Percentiles rank a stretch among this genome's conserved stretches.
Evolutionary conservation across 176 grass and related monocot genomes (phyloP).

Genomic region (Avena insularis): DNA sequence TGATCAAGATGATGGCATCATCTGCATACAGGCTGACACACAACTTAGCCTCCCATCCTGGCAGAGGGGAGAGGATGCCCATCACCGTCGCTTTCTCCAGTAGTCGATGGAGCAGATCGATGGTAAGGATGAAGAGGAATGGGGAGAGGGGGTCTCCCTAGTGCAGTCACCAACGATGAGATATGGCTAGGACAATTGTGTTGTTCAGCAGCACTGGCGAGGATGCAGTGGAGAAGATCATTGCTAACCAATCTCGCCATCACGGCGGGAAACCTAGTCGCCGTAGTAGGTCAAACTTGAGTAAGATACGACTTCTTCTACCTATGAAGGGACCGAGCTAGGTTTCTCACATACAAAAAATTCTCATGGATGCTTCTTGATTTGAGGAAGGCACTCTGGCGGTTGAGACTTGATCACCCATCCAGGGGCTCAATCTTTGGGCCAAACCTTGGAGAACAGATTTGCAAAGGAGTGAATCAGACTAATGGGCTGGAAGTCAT

Average conservation of each 20-base stretch:
- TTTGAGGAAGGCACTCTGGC: too few relatives aligned
- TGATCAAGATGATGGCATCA: not conserved
- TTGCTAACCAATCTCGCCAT: not conserved
- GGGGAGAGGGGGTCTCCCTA: not conserved
- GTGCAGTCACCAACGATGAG: fast-evolving
- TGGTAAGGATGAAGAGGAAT: not conserved
- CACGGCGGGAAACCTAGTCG: too few relatives aligned
- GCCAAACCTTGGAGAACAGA: too few relatives aligned
- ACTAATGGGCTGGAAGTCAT: too few relatives aligned
- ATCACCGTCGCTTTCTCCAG: not conserved
- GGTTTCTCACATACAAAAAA: too few relatives aligned
- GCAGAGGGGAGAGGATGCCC: not conserved
- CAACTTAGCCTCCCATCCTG: fast-evolving
- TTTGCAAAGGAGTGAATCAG: too few relatives aligned
- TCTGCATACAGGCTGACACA: not conserved
- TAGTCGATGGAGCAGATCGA: not conserved
- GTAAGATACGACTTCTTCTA: too few relatives aligned
- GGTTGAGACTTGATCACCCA: too few relatives aligned
- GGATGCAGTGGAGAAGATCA: not conserved
- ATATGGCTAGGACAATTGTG: fast-evolving
- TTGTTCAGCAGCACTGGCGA: not conserved
- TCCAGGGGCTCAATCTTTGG: too few relatives aligned
- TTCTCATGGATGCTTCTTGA: too few relatives aligned
- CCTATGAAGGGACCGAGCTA: too few relatives aligned
- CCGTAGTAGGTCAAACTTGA: too few relatives aligned